Evolutionary conservation across 495 filamentous ascomycete species (phyloP), one percentile per base, ranked within the genome.

Genomic region (Immersiella caudata): DNA sequence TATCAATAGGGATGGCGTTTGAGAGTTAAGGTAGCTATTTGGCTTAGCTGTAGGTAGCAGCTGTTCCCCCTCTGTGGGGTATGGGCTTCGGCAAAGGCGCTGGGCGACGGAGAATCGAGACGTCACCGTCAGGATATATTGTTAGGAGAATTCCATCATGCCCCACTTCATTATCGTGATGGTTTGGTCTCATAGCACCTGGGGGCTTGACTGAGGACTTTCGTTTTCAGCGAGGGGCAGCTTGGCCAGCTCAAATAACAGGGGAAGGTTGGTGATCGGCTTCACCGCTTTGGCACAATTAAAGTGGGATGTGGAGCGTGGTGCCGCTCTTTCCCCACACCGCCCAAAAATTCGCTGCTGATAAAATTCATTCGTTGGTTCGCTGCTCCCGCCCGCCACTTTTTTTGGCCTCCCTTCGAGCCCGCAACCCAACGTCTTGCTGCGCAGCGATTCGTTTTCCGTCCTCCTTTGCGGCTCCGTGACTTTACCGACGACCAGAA

Each of bases 261-360:
- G 12, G 33, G 4, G 22, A 24, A 36, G 8, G 55, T 29, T 36
- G 56, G 58, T 49, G 35, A 26, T 11, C 22, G 54, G 27, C 46
- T 65, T 74, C 66, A 75, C 75, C 75, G 75, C 73, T 74, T 64
- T 40, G 24, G 75, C 73, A 75, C 67, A 71, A 77, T 60, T n/a
- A 25, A 60, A 46, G 56, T 29, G n/a, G 35, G 62, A 63, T 55
- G 67, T 68, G 73, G 67, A 61, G 64, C 35, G 57, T 46, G 54
- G 29, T n/a, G 21, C 56, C 26, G 1, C 40, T 26, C n/a, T 35
- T 33, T 64, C 75, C 72, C 75, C 75, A 77, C 75, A 74, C 58
- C 60, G 50, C 64, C 74, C 73, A 70, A 75, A 76, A 75, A 70
- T 74, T 73, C 71, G 58, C 67, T 63, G 71, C 29, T 68, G 74